Evolutionary conservation across 441 rosid genomes (phyloP).

Genomic region (Populus hybrid): DNA sequence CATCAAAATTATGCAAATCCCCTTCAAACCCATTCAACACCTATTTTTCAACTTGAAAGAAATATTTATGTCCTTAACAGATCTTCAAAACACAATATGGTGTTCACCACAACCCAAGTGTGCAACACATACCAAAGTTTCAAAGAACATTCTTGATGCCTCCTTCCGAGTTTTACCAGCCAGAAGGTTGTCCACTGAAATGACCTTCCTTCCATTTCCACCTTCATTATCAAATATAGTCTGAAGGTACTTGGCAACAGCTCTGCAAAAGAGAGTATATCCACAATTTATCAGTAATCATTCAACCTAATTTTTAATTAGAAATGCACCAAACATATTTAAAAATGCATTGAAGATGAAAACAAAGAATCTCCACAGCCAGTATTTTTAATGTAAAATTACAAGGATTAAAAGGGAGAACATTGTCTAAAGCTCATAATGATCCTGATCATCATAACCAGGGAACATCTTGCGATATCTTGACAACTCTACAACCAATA

Average conservation of each 20-base stretch:
- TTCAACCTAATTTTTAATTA: neutral
- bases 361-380: neutral
- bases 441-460: neutral
- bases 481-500: neutral
- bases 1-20: neutral
- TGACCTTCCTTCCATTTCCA: conserved; percentile 50
- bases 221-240: conserved; percentile 67
- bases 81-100: neutral
- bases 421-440: neutral
- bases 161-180: conserved; percentile 96
- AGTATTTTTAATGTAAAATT: too few relatives aligned
- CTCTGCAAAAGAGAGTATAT: conserved; percentile 38
- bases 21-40: neutral
- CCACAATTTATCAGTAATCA: neutral
- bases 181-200: conserved; percentile 67
- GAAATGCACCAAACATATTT: neutral
- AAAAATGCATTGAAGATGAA: neutral
- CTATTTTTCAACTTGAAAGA: neutral
- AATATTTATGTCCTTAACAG: too few relatives aligned
- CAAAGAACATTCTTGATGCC: conserved; percentile 99
- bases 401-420: neutral
- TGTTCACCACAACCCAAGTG: neutral
- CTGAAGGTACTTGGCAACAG: conserved; percentile 93
- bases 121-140: conserved; percentile 72
- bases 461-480: neutral